These are phyloP conservation scores for Xylaria sp. DNA, from an alignment of 2,329 filamentous ascomycete genomes.

Conservation along the genomic window DNA sequence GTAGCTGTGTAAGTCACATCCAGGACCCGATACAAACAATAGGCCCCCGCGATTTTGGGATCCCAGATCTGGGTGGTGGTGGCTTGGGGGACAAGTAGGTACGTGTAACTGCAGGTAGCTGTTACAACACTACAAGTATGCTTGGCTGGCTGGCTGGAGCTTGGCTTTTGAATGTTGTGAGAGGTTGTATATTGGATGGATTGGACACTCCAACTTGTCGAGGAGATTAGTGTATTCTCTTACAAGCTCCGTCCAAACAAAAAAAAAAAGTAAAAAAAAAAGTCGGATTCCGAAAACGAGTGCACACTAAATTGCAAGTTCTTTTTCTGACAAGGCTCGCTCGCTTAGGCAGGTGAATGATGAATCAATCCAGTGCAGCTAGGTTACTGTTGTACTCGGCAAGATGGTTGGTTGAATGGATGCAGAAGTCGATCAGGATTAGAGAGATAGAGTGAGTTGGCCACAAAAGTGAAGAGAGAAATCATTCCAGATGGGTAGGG, in stretches of 20 bases:
- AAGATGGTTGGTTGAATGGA: constrained; percentile 14
- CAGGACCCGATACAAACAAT: constrained; percentile 31
- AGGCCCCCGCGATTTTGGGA: constrained; percentile 27
- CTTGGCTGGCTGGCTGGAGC: constrained; percentile 26
- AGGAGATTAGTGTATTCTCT: constrained; percentile 22
- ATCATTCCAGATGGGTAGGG: constrained; percentile 10
- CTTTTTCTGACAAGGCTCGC: constrained; percentile 32
- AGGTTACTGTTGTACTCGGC: constrained; percentile 10
- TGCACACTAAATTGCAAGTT: constrained; percentile 31
- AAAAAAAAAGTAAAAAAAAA: constrained; percentile 21
- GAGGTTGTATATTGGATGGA: constrained; percentile 31
- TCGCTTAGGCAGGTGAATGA: constrained; percentile 43
- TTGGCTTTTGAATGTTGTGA: constrained; percentile 26
- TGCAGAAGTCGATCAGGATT: constrained; percentile 1
- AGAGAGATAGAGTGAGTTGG: constrained; percentile 14
- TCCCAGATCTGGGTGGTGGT: constrained; percentile 36
- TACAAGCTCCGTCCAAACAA: constrained; percentile 35
- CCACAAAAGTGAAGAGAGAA: constrained; percentile 11
- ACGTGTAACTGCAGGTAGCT: constrained; percentile 26
- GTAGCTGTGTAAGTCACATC: constrained; percentile 15
- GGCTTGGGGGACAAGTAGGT: constrained; percentile 28
- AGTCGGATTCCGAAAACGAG: constrained; percentile 43
- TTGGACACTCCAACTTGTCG: constrained; percentile 26
- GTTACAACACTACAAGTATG: constrained; percentile 8
- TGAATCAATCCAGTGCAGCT: constrained; percentile 27